Evolutionary conservation across 768 basidiomycete genomes (phyloP).

Genomic region (Mycena floridula): DNA sequence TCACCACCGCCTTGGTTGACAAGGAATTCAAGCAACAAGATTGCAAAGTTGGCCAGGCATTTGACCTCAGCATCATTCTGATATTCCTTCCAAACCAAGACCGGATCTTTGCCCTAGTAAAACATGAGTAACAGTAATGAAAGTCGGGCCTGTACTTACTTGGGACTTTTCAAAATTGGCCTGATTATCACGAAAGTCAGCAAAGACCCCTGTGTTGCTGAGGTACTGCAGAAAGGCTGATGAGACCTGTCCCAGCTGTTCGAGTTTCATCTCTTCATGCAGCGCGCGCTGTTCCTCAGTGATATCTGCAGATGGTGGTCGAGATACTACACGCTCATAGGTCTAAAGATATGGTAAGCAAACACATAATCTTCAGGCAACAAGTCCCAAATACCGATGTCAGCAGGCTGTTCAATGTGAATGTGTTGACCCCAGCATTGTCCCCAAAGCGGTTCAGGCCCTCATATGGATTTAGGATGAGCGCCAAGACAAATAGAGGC

Average conservation of each 20-base stretch:
- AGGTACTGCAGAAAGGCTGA: neutral
- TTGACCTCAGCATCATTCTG: conserved; percentile 6
- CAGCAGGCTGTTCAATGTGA: neutral
- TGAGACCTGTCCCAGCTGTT: neutral
- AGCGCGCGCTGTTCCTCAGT: neutral
- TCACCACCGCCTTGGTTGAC: neutral
- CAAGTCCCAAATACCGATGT: too few species aligned
- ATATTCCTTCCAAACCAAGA: neutral
- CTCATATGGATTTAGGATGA: neutral
- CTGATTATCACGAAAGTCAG: neutral
- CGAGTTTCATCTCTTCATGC: neutral
- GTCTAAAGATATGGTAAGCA: neutral
- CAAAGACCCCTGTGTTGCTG: neutral
- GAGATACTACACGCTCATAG: neutral
- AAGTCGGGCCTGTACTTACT: too few species aligned
- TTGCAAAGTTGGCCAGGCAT: neutral
- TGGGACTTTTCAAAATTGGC: too few species aligned
- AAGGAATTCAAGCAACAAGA: neutral
- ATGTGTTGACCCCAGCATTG: neutral
- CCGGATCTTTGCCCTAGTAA: neutral
- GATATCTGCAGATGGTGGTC: neutral
- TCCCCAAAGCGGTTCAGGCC: neutral
- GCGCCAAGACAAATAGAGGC: neutral
- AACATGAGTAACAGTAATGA: too few species aligned
- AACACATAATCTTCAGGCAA: too few species aligned